A percentile compares a stretch with the other conserved stretches of the same genome.
Conservation (phyloP, 164 flowering plant genomes). For the Nelumbo lutea region DNA sequence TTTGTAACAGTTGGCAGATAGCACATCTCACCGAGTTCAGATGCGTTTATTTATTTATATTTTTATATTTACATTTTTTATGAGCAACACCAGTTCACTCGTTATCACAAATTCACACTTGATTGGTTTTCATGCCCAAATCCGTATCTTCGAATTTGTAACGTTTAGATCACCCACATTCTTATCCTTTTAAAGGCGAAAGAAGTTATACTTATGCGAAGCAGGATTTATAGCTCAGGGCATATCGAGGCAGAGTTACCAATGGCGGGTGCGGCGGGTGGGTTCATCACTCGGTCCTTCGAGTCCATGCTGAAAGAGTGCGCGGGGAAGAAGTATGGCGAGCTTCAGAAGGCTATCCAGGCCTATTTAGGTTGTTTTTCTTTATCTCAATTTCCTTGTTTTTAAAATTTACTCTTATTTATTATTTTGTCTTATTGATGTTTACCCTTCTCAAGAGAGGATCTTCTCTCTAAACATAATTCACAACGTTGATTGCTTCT, state of each 20-base stretch:
- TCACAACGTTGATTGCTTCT: too few species aligned
- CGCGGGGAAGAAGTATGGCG: slow-evolving; percentile 60
- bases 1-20: too few species aligned
- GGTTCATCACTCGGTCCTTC: slow-evolving; percentile 75
- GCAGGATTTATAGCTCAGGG: background rate
- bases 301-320: slow-evolving; percentile 91
- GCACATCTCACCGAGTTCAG: too few species aligned
- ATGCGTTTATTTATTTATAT: too few species aligned
- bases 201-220: background rate
- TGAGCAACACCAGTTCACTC: too few species aligned
- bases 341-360: slow-evolving; percentile 70
- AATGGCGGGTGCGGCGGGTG: slow-evolving; percentile 93
- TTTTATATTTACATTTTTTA: too few species aligned
- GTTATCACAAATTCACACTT: too few species aligned
- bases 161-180: background rate
- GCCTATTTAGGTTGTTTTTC: slow-evolving; percentile 51
- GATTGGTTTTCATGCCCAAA: too few species aligned
- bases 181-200: background rate
- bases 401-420: background rate
- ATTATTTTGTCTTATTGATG: background rate
- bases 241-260: background rate
- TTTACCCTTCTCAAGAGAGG: too few species aligned
- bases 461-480: too few species aligned
- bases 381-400: background rate
- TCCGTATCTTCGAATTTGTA: too few species aligned